A percentile compares a stretch with the other conserved stretches of the same genome.
Conservation (phyloP, 768 basidiomycete species). For the Hygrocybe coccinea region DNA sequence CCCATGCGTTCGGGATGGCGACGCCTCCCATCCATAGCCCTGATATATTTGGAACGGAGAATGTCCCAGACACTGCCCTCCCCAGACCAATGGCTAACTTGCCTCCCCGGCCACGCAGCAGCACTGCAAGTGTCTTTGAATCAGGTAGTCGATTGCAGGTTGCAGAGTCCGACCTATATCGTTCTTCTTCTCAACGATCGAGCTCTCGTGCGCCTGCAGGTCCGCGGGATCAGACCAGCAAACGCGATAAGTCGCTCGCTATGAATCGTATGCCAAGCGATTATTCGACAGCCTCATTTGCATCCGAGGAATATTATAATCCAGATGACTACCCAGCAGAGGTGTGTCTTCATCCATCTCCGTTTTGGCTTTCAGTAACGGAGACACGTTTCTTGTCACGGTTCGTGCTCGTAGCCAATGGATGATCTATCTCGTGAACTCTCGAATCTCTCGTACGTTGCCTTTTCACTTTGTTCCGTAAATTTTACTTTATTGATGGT, state of each 20-base stretch:
- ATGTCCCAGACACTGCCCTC: slow-evolving; percentile 12
- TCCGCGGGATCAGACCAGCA: slow-evolving; percentile 35
- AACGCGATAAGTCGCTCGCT: slow-evolving; percentile 32
- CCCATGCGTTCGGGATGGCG: slow-evolving; percentile 11
- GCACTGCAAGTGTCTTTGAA: slow-evolving; percentile 36
- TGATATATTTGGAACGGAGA: slow-evolving; percentile 31
- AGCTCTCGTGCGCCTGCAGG: slow-evolving; percentile 18
- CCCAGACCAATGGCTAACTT: slow-evolving; percentile 32
- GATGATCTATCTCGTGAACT: slow-evolving; percentile 30
- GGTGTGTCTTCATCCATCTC: slow-evolving; percentile 20
- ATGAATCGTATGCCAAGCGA: slow-evolving; percentile 22
- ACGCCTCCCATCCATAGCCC: slow-evolving; percentile 17
- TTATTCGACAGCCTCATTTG: slow-evolving; percentile 34
- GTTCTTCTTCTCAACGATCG: slow-evolving; percentile 38
- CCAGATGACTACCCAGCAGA: slow-evolving; percentile 36
- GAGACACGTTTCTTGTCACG: neutral
- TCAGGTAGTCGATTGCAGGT: slow-evolving; percentile 25
- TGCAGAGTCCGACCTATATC: slow-evolving; percentile 45
- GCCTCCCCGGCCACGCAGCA: slow-evolving; percentile 27
- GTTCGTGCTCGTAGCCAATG: slow-evolving; percentile 14
- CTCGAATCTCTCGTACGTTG: slow-evolving; percentile 38
- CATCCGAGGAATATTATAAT: slow-evolving; percentile 32
- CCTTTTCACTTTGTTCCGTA: slow-evolving; percentile 9
- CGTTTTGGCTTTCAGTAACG: neutral
- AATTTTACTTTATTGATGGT: slow-evolving; percentile 6